phyloP scores from a whole-genome alignment of 2,329 filamentous ascomycete genomes.

The Tricladium varicosporioides region DNA sequence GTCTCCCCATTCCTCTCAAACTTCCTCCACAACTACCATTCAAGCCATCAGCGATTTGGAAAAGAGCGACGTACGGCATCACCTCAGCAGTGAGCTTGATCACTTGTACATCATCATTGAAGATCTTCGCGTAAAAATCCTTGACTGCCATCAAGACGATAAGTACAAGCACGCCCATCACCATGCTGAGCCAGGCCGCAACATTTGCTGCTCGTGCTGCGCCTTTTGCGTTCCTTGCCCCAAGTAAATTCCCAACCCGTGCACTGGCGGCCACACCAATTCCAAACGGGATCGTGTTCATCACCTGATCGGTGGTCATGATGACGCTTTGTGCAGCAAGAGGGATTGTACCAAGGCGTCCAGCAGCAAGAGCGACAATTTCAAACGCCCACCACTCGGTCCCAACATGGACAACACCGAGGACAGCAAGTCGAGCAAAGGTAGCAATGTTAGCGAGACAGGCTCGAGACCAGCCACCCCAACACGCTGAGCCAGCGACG shows the following conservation, averaged over 20 bases:
- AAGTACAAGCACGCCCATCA: conserved; percentile 67
- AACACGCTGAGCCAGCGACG: conserved; percentile 70
- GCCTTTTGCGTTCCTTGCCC: conserved; percentile 61
- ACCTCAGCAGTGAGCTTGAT: conserved; percentile 71
- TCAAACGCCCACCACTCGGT: conserved; percentile 97
- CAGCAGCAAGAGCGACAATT: conserved; percentile 81
- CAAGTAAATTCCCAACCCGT: conserved; percentile 77
- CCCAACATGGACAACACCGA: conserved; percentile 80
- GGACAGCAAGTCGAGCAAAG: conserved; percentile 70
- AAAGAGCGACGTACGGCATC: conserved; percentile 82
- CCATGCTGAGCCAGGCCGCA: conserved; percentile 69
- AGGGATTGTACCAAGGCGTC: conserved; percentile 73
- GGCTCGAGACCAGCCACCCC: conserved; percentile 69
- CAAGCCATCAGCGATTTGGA: conserved; percentile 85
- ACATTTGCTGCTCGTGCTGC: conserved; percentile 72
- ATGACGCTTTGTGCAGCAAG: conserved; percentile 84
- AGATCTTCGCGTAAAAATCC: conserved; percentile 72
- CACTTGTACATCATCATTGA: conserved; percentile 75
- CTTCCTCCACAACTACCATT: conserved; percentile 83
- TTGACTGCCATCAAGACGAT: conserved; percentile 67
- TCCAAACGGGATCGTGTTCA: conserved; percentile 79
- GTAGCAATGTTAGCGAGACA: conserved; percentile 66
- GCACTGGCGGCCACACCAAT: conserved; percentile 78
- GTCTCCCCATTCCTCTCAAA: conserved; percentile 78
- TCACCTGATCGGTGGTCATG: conserved; percentile 84